Evolutionary conservation across 208 protist genomes (phyloP).

Genomic region (Eutreptiella sp.): DNA sequence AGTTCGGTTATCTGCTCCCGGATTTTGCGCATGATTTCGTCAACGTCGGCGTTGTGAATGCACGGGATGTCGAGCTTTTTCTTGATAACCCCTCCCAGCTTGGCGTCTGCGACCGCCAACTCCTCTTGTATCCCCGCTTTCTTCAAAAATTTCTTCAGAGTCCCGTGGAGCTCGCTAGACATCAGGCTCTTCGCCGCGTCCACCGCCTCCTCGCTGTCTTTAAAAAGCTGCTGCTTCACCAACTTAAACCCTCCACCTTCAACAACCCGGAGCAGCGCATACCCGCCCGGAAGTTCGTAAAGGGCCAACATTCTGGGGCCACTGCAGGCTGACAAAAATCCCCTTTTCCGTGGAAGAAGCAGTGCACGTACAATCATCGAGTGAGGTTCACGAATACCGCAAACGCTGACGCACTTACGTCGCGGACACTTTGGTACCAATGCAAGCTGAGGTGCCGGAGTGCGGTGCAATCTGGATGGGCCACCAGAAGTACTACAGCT

Average conservation of each 20-base stretch:
- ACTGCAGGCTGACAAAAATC: no score
- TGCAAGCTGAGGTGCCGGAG: no score
- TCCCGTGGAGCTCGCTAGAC: constrained; percentile 90
- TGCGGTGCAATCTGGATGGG: no score
- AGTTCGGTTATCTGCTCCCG: constrained; percentile 79
- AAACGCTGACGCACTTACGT: no score
- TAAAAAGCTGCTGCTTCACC: constrained; percentile 82
- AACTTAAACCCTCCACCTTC: constrained; percentile 81
- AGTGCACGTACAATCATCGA: no score
- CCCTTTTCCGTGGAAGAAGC: no score
- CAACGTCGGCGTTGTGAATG: constrained; percentile 69
- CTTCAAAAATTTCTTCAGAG: constrained; percentile 96
- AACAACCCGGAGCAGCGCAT: constrained; percentile 93
- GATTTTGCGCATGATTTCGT: constrained; percentile 90
- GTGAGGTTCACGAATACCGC: no score
- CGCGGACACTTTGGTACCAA: no score
- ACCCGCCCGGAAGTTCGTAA: constrained; percentile 96
- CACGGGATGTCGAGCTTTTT: constrained; percentile 87
- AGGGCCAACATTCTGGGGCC: constrained; percentile 90
- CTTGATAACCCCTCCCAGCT: constrained; percentile 93
- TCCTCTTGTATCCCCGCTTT: constrained; percentile 76
- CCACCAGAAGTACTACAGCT: no score
- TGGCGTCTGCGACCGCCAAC: constrained; percentile 86
- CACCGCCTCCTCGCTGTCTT: constrained; percentile 92
- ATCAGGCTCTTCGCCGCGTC: constrained; percentile 90